phyloP scores from a whole-genome alignment of 139 green algal species.

The Nannochloris sp. region DNA sequence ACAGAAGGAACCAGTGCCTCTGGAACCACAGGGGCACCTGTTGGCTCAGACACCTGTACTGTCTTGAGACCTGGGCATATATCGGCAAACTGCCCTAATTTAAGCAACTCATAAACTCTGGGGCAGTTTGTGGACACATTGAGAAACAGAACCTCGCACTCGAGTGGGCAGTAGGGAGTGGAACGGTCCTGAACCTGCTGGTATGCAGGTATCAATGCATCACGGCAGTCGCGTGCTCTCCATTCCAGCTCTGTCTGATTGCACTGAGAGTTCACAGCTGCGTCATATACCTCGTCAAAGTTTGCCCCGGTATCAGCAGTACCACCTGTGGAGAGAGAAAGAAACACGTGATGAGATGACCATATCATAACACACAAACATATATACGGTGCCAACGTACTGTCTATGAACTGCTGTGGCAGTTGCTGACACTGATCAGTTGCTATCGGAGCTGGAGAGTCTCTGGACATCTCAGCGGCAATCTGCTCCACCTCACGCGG shows the following conservation, averaged over 20 bases:
- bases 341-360: too few relatives aligned
- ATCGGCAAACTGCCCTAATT: background rate
- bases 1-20: background rate
- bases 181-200: constrained; percentile 14
- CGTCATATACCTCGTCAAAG: constrained; percentile 2
- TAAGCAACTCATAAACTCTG: background rate
- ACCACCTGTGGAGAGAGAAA: background rate
- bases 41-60: background rate
- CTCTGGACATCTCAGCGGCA: background rate
- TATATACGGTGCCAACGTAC: background rate
- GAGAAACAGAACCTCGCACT: background rate
- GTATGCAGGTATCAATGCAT: constrained; percentile 5
- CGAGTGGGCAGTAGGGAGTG: background rate
- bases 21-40: background rate
- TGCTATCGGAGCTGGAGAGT: background rate
- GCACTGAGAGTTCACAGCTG: background rate
- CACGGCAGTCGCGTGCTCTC: constrained; percentile 3
- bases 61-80: background rate
- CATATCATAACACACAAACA: too few relatives aligned
- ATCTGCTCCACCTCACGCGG: background rate
- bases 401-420: background rate
- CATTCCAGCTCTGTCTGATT: constrained; percentile 3
- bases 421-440: background rate
- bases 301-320: background rate
- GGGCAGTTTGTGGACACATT: constrained; percentile 1